phyloP scores from a whole-genome alignment of 2,329 filamentous ascomycete genomes.

The Claviceps lovelessii region DNA sequence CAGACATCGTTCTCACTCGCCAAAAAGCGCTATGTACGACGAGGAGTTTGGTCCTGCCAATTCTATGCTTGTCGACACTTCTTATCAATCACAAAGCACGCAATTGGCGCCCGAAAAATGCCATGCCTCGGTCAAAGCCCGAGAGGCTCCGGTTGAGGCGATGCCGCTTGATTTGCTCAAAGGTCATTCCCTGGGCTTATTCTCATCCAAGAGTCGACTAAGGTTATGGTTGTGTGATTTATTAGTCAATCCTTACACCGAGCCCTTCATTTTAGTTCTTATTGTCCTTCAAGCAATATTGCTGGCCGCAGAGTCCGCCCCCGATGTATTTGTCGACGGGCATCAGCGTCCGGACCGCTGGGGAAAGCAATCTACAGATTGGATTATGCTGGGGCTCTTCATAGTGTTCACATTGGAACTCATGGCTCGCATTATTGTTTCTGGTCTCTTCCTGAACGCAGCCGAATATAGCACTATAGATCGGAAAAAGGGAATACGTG shows the following conservation, averaged over 20 bases:
- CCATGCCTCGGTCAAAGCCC: slow-evolving; percentile 5
- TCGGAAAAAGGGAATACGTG: slow-evolving; percentile 57
- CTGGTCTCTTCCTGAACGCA: slow-evolving; percentile 82
- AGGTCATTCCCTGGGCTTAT: slow-evolving; percentile 74
- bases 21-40: slow-evolving; percentile 28
- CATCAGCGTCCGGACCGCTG: slow-evolving; percentile 48
- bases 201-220: slow-evolving; percentile 62
- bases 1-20: slow-evolving; percentile 43
- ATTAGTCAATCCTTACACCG: slow-evolving; percentile 71
- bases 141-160: slow-evolving; percentile 5
- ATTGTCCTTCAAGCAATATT: slow-evolving; percentile 81
- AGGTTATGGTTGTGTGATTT: slow-evolving; percentile 66
- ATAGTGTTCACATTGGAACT: slow-evolving; percentile 81
- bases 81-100: slow-evolving; percentile 36
- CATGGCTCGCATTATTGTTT: slow-evolving; percentile 73
- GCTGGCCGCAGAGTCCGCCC: slow-evolving; percentile 69
- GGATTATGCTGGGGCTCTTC: slow-evolving; percentile 69
- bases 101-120: slow-evolving; percentile 33
- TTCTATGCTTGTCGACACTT: slow-evolving; percentile 31
- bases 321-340: slow-evolving; percentile 50
- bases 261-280: slow-evolving; percentile 72
- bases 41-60: slow-evolving; percentile 12
- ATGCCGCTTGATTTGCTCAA: slow-evolving; percentile 55
- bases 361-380: slow-evolving; percentile 59
- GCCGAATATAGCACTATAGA: slow-evolving; percentile 85